Evolutionary conservation across 75 land plant genomes (phyloP), one percentile per base, ranked within the genome.

Genomic region (Pinus tabuliformis): DNA sequence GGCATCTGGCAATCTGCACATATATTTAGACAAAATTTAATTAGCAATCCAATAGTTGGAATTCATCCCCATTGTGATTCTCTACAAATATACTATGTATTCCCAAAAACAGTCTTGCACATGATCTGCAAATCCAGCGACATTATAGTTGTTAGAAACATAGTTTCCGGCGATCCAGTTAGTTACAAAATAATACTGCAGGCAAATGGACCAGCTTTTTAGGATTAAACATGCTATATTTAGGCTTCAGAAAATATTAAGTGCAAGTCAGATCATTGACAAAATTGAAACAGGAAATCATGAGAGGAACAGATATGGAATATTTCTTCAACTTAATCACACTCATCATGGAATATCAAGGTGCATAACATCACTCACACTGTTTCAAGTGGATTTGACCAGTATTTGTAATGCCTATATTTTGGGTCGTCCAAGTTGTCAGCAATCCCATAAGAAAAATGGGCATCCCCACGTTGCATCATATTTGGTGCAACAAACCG

Each of bases 361-460:
- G 4, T 45, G 24, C 72, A 59, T 65, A 52, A 49, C 54, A 60
- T 18, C 52, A 78, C 93, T 89, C 68, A 95, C 98, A 86, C 87
- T 21, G 96, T 87, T 70, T 95, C 93, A 15, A 95, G 80, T 20
- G 98, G 98, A 81, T 95, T 95, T 3, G 98, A 91, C 98, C 98
- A 95, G 66, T 95, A 93, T 79, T 87, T 93, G 78, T 83, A 86
- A 78, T 95, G 98, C 17, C 80, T 21, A 39, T 95, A 91, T 59
- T 95, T 87, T 22, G 91, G 93, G 81, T 90, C 96, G 59, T 89
- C 85, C 16, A 91, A 79, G 71, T 95, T 75, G 3, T 95, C 93
- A 63, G 98, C 96, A 68, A 95, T 78, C 7, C 91, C 98, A 80
- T 90, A 86, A 20, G 91, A 89, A 78, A 90, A 95, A 63, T 93